These are phyloP conservation scores for Ramalina peruviana DNA, from an alignment of 495 filamentous ascomycete genomes.

Conservation along the genomic window DNA sequence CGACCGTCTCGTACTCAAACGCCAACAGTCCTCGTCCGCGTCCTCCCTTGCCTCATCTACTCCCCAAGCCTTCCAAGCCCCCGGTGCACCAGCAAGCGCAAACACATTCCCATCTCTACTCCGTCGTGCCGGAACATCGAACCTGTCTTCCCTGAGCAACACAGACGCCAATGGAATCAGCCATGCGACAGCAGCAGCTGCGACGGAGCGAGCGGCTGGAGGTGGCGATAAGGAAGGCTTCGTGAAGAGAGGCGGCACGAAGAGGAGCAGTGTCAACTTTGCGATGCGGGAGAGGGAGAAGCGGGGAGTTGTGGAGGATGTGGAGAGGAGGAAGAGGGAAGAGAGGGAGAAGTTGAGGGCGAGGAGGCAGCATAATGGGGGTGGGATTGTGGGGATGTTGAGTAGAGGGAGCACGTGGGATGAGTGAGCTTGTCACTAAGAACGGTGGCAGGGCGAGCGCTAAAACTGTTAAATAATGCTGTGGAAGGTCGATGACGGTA, in stretches of 20 bases:
- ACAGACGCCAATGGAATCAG: slow-evolving; percentile 22
- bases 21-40: slow-evolving; percentile 43
- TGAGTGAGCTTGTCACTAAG: background rate
- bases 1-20: slow-evolving; percentile 70
- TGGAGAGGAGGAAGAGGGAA: slow-evolving; percentile 50
- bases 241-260: slow-evolving; percentile 39
- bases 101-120: slow-evolving; percentile 69
- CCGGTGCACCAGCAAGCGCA: slow-evolving; percentile 22
- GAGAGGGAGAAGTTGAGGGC: slow-evolving; percentile 43
- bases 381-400: slow-evolving; percentile 6
- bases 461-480: too few species aligned
- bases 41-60: slow-evolving; percentile 28
- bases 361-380: slow-evolving; percentile 30
- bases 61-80: slow-evolving; percentile 47
- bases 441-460: too few species aligned
- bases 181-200: slow-evolving; percentile 21
- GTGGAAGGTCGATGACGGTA: too few species aligned
- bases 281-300: slow-evolving; percentile 63
- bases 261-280: slow-evolving; percentile 70
- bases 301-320: slow-evolving; percentile 41
- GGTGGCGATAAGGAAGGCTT: slow-evolving; percentile 26
- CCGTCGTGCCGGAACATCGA: slow-evolving; percentile 56
- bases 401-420: slow-evolving; percentile 4
- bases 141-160: slow-evolving; percentile 24
- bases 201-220: slow-evolving; percentile 24